Conservation (phyloP, 148 eudicot species). For the Fagopyrum homotropicum region DNA sequence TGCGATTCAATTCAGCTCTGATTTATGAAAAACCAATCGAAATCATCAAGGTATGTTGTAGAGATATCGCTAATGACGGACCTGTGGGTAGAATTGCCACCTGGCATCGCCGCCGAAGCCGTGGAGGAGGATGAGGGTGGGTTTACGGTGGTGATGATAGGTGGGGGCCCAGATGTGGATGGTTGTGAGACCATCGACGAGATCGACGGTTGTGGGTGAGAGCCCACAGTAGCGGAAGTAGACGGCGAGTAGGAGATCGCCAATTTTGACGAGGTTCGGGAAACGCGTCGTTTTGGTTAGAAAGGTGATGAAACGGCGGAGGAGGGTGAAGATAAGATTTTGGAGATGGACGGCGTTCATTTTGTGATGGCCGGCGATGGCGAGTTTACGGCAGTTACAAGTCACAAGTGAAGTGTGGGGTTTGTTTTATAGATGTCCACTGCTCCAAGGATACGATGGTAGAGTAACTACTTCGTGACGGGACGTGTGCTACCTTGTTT, state of each 20-base stretch:
- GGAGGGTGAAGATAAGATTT: constrained; percentile 18
- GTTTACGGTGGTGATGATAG: constrained; percentile 29
- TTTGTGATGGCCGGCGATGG: neutral
- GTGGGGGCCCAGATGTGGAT: constrained; percentile 42
- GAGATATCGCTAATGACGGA: constrained; percentile 1
- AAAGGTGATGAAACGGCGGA: constrained; percentile 9
- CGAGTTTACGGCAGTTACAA: too few species aligned
- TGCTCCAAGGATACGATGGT: neutral
- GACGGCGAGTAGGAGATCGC: constrained; percentile 21
- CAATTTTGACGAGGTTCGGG: constrained; percentile 27
- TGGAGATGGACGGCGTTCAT: constrained; percentile 10
- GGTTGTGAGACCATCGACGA: constrained; percentile 52
- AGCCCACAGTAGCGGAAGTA: constrained; percentile 34
- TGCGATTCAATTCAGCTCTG: neutral
- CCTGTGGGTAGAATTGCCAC: constrained; percentile 43
- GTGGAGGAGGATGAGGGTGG: constrained; percentile 47
- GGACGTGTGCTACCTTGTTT: neutral
- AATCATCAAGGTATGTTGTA: too few species aligned
- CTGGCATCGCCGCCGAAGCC: constrained; percentile 54
- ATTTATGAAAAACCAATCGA: too few species aligned
- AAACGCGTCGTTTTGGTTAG: constrained; percentile 18
- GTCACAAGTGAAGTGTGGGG: neutral
- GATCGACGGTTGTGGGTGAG: constrained; percentile 33
- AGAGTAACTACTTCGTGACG: neutral
- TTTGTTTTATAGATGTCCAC: neutral